Evolutionary conservation across 192 early-diverging fungal genomes (phyloP), one percentile per base, ranked within the genome.

Genomic region (Coemansia sp.): DNA sequence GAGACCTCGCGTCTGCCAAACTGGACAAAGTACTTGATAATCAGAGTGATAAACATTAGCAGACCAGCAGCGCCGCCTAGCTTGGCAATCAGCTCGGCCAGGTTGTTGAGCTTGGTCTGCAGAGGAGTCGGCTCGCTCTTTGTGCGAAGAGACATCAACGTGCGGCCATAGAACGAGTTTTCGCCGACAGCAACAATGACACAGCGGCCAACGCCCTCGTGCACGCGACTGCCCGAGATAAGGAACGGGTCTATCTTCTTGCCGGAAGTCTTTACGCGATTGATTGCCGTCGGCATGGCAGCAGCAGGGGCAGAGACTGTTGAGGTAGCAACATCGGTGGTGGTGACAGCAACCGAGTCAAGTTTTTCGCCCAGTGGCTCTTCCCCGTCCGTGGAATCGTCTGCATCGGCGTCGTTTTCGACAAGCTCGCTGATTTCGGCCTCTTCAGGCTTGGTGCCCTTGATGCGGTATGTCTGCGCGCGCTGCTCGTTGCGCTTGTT

Each of bases 41-140:
- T 64, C 25, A 99, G 76, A 12, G 89, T 84, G 31, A 97, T 74
- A 45, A 99, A 72, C 91, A 99, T 96, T 17, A 92, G 67, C 61
- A 93, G 48, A 63, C 94, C 93, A 3, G 92, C 91, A 34, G 84
- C 85, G n/a, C 88, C 85, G 40, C 95, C 97, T 3, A 96, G 81
- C 77, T 97, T 98, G 66, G 94, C 94, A 72, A 99, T 99, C 48
- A 87, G 77, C 63, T 95, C 92, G 8, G 97, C 96, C 54, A 99
- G 80, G 20, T 68, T 72, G 64, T 93, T 91, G 50, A 99, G 87
- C 71, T 98, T 98, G 56, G 77, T 71, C 76, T 99, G 97, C 11
- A 99, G 82, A 5, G 97, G 97, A 0, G 97, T 99, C 25, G 88
- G 88, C 66, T 95, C 91, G 34, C 73, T 68, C 64, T 96, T 94